Percentiles rank a stretch among this genome's conserved stretches.
phyloP scores from a whole-genome alignment of 2,329 filamentous ascomycete species.

The Fusarium phyllophilum region DNA sequence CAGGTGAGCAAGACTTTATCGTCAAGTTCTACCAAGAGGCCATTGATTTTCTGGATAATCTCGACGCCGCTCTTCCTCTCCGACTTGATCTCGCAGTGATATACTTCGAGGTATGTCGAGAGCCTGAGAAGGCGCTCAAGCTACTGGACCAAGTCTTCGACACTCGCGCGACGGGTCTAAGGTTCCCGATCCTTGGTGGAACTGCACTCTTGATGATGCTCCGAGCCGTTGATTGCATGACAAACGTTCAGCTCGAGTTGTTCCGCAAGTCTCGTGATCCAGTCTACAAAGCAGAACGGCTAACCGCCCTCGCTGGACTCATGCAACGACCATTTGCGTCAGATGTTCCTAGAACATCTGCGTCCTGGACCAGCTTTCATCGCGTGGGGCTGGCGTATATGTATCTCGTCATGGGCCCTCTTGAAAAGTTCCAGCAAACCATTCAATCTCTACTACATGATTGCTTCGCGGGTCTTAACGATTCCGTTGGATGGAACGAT shows the following conservation, averaged over 20 bases:
- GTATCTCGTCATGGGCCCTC: constrained; percentile 8
- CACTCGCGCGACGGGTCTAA: not conserved
- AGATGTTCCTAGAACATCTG: not conserved
- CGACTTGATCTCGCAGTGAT: constrained; percentile 30
- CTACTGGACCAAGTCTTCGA: constrained; percentile 39
- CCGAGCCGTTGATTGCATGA: not conserved
- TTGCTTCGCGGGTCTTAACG: not conserved
- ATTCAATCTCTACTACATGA: not conserved
- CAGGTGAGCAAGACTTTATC: constrained; percentile 37
- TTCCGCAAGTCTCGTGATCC: constrained; percentile 12
- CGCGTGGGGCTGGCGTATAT: not conserved
- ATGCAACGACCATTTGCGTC: not conserved
- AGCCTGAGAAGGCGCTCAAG: constrained; percentile 23
- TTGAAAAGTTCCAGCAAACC: not conserved
- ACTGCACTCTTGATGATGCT: not conserved
- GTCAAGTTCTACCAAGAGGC: constrained; percentile 38
- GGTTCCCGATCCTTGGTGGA: not conserved
- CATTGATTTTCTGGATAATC: constrained; percentile 41
- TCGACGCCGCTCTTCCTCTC: constrained; percentile 39
- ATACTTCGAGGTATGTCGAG: constrained; percentile 27
- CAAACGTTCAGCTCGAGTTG: not conserved
- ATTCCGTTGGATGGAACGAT: constrained; percentile 15
- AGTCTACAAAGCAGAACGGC: not conserved
- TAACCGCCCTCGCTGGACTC: not conserved
- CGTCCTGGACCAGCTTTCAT: not conserved